Conservation (phyloP, 352 stramenopile genomes). For the Globisporangium cystogenes region DNA sequence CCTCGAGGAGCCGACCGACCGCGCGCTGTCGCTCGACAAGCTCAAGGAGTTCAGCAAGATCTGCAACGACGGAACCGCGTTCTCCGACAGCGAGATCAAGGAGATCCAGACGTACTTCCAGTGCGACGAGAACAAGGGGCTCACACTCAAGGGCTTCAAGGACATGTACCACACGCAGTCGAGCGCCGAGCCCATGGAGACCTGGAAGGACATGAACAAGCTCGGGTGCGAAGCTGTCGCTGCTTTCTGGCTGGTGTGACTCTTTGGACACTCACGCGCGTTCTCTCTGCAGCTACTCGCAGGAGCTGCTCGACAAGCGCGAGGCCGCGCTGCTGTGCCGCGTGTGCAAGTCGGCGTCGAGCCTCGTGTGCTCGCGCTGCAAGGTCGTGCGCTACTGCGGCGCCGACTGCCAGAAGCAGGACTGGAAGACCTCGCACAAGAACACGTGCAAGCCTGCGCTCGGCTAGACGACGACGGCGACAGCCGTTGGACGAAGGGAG, state of each 20-base stretch:
- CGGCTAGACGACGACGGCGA: slow-evolving; percentile 6
- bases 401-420: slow-evolving; percentile 84
- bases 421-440: slow-evolving; percentile 87
- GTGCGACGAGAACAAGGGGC: slow-evolving; percentile 87
- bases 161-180: slow-evolving; percentile 91
- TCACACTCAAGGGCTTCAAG: slow-evolving; percentile 88
- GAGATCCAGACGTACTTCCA: slow-evolving; percentile 91
- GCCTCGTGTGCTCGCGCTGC: slow-evolving; percentile 83
- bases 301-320: slow-evolving; percentile 70
- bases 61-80: slow-evolving; percentile 85
- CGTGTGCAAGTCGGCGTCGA: slow-evolving; percentile 75
- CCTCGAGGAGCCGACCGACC: slow-evolving; percentile 73
- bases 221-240: slow-evolving; percentile 50
- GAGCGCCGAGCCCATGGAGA: slow-evolving; percentile 85
- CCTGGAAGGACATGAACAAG: slow-evolving; percentile 87
- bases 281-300: slow-evolving; percentile 36
- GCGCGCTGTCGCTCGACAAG: slow-evolving; percentile 78
- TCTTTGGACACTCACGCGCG: background rate
- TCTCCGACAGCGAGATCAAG: slow-evolving; percentile 87
- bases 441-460: slow-evolving; percentile 69
- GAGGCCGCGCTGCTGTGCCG: slow-evolving; percentile 69
- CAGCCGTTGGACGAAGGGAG: background rate
- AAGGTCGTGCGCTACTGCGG: slow-evolving; percentile 85
- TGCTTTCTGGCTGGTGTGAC: too few species aligned
- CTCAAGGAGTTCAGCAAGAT: slow-evolving; percentile 88